Percentiles rank a stretch among this genome's conserved stretches.
These are phyloP conservation scores for Pelargonium fulgidum DNA, from an alignment of 441 rosid genomes.

Conservation along the genomic window DNA sequence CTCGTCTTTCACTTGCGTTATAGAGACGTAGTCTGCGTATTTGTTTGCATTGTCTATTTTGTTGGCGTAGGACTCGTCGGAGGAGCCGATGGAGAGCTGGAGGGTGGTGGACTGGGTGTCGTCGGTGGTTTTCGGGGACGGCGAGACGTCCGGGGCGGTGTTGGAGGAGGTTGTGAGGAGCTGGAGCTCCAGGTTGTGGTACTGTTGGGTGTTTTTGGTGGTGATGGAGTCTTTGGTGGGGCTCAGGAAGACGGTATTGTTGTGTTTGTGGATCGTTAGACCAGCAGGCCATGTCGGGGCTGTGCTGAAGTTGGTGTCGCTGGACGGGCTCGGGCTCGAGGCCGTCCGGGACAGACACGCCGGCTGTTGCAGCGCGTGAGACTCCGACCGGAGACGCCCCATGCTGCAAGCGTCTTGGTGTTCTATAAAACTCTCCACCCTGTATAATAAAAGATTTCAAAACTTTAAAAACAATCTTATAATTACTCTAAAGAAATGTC, in stretches of 20 bases:
- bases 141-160: background rate
- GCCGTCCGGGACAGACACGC: constrained; percentile 77
- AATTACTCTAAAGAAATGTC: no score
- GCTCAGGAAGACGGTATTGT: background rate
- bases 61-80: background rate
- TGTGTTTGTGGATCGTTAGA: background rate
- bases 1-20: background rate
- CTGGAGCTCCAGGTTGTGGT: constrained; percentile 4
- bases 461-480: no score
- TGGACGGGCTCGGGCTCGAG: constrained; percentile 71
- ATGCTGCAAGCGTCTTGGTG: constrained; percentile 79
- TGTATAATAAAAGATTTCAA: background rate
- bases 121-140: background rate
- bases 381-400: constrained; percentile 45
- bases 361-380: constrained; percentile 29
- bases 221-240: background rate
- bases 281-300: background rate
- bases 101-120: background rate
- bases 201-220: background rate
- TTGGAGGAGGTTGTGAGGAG: background rate
- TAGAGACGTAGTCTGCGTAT: background rate
- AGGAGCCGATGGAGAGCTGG: background rate
- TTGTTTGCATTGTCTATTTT: no score
- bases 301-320: constrained; percentile 29
- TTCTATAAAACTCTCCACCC: constrained; percentile 27